phyloP scores from a whole-genome alignment of 106 monocot genomes.

The Phalaenopsis aphrodite region DNA sequence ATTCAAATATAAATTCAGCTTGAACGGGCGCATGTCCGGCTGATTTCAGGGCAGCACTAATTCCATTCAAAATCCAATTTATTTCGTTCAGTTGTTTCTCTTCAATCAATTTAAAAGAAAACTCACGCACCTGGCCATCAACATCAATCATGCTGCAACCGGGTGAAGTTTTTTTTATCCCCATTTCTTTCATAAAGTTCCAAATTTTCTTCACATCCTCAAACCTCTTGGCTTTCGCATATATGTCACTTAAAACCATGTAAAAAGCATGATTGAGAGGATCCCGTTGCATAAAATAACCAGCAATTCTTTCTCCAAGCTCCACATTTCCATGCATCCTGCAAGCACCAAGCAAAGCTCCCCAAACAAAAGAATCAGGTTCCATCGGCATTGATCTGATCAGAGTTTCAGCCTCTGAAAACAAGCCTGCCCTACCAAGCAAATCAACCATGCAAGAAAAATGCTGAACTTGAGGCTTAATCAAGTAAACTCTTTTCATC shows the following conservation, averaged over 20 bases:
- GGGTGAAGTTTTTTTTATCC: slow-evolving; percentile 27
- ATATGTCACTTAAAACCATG: slow-evolving; percentile 48
- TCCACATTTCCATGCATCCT: slow-evolving; percentile 59
- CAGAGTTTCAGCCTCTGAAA: slow-evolving; percentile 53
- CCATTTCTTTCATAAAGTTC: slow-evolving; percentile 38
- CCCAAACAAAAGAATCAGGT: slow-evolving; percentile 68
- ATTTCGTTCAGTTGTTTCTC: slow-evolving; percentile 18
- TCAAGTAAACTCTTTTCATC: slow-evolving; percentile 31
- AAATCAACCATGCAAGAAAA: slow-evolving; percentile 71
- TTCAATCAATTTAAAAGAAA: slow-evolving; percentile 18
- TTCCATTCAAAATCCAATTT: slow-evolving; percentile 12
- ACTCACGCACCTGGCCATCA: slow-evolving; percentile 32
- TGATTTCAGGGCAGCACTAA: slow-evolving; percentile 16
- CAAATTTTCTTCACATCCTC: slow-evolving; percentile 40
- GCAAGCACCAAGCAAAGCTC: slow-evolving; percentile 70
- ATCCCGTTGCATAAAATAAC: slow-evolving; percentile 32
- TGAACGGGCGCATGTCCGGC: background rate
- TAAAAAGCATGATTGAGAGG: slow-evolving; percentile 51
- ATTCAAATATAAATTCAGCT: no score
- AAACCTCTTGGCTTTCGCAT: slow-evolving; percentile 50
- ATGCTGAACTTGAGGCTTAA: slow-evolving; percentile 37
- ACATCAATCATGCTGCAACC: slow-evolving; percentile 50
- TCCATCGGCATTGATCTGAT: slow-evolving; percentile 49
- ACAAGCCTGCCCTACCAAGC: slow-evolving; percentile 41
- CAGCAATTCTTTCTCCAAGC: slow-evolving; percentile 35